Percentiles rank a stretch among this genome's conserved stretches.
Conservation (phyloP, 1,139 yeast species). For the Suzukiozyma palmioleophila region DNA sequence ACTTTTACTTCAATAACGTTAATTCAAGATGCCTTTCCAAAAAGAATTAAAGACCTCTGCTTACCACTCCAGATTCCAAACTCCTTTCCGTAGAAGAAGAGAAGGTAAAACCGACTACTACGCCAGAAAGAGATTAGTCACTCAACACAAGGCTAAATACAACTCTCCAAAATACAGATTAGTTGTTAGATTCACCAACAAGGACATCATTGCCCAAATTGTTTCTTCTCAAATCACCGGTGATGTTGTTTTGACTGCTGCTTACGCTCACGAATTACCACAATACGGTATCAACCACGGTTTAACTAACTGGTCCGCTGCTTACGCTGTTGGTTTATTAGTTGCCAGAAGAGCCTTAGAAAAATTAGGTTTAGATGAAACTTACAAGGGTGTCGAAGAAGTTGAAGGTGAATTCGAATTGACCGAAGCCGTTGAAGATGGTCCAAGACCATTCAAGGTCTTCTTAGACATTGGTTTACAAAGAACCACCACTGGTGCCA, state of each 20-base stretch:
- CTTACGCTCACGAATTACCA: conserved; percentile 99
- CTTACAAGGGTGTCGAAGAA: conserved; percentile 98
- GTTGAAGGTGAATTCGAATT: conserved; percentile 98
- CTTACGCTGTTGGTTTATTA: conserved; percentile 97
- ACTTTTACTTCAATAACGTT: background rate
- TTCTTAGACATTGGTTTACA: conserved; percentile 99
- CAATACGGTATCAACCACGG: conserved; percentile 97
- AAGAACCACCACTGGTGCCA: conserved; percentile 99
- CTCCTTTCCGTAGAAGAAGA: conserved; percentile 99
- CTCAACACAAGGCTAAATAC: conserved; percentile 99
- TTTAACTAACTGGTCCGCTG: conserved; percentile 99
- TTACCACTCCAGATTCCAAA: conserved; percentile 99
- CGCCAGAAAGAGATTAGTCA: conserved; percentile 99
- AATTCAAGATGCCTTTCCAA: conserved; percentile 67
- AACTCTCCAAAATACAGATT: conserved; percentile 99
- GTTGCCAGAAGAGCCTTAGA: conserved; percentile 99
- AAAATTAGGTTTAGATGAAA: conserved; percentile 97
- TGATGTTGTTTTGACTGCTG: conserved; percentile 94
- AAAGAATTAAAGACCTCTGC: conserved; percentile 76
- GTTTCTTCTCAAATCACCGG: conserved; percentile 96
- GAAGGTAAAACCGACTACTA: conserved; percentile 99
- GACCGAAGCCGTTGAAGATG: conserved; percentile 99
- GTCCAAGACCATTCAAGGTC: conserved; percentile 99
- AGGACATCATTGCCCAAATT: conserved; percentile 97
- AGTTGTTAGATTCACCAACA: conserved; percentile 99